Conservation (phyloP, 352 stramenopile species). For the Lagenidium giganteum region DNA sequence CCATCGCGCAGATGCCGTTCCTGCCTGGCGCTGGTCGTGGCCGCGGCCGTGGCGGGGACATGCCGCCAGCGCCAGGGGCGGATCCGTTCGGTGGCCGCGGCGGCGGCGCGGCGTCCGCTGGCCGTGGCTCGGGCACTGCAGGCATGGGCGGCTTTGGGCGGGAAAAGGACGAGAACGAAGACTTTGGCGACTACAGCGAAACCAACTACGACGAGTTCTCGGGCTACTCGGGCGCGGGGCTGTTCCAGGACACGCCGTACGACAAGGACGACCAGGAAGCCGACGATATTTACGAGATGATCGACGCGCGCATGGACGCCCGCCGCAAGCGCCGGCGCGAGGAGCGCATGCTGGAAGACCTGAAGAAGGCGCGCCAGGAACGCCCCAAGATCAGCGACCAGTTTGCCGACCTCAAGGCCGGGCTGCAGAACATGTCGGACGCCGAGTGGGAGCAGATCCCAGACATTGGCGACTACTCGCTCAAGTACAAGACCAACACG, state of each 20-base stretch:
- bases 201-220: constrained; percentile 92
- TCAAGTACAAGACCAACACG: constrained; percentile 88
- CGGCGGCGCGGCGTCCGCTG: constrained; percentile 35
- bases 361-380: constrained; percentile 85
- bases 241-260: constrained; percentile 92
- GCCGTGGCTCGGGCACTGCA: constrained; percentile 70
- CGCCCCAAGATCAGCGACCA: constrained; percentile 95
- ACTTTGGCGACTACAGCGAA: constrained; percentile 88
- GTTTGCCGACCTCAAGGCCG: constrained; percentile 97
- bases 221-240: constrained; percentile 73
- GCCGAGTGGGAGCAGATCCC: constrained; percentile 96
- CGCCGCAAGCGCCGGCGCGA: constrained; percentile 86
- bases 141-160: constrained; percentile 79
- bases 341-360: constrained; percentile 73
- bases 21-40: constrained; percentile 87
- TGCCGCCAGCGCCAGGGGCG: constrained; percentile 6
- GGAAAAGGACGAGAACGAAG: constrained; percentile 83
- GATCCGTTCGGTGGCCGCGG: no score
- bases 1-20: constrained; percentile 48
- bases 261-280: constrained; percentile 96
- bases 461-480: constrained; percentile 95
- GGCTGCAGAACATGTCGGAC: constrained; percentile 88
- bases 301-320: constrained; percentile 95
- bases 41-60: constrained; percentile 40
- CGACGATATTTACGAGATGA: constrained; percentile 93